These are phyloP conservation scores for Septoria linicola DNA, from an alignment of 2,329 filamentous ascomycete species.

Conservation along the genomic window DNA sequence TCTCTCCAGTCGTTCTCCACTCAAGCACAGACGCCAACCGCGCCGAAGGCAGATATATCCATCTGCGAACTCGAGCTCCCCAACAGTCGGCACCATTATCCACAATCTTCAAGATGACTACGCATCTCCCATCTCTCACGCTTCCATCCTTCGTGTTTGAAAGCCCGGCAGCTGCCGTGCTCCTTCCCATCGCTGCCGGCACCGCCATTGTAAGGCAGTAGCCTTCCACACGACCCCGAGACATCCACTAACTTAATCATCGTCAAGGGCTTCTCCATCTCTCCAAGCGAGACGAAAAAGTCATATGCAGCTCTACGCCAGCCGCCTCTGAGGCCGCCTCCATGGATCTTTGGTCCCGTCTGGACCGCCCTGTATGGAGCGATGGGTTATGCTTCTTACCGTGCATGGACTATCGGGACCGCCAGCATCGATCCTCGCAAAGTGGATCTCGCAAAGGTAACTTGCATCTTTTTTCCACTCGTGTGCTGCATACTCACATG, in stretches of 20 bases:
- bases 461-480: neutral
- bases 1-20: too few species aligned
- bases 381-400: constrained; percentile 89
- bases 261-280: constrained; percentile 59
- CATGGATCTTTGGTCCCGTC: constrained; percentile 58
- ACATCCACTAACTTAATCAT: neutral
- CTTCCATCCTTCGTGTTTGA: constrained; percentile 70
- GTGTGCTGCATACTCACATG: neutral
- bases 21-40: too few species aligned
- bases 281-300: constrained; percentile 58
- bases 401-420: constrained; percentile 65
- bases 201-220: constrained; percentile 53
- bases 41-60: too few species aligned
- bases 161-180: constrained; percentile 68
- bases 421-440: constrained; percentile 57
- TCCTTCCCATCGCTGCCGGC: constrained; percentile 72
- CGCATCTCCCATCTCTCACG: constrained; percentile 74
- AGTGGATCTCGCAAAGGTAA: constrained; percentile 58
- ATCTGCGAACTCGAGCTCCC: too few species aligned
- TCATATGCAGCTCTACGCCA: constrained; percentile 68
- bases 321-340: constrained; percentile 57
- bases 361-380: constrained; percentile 61
- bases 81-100: too few species aligned
- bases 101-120: constrained; percentile 62
- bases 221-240: neutral